Base-by-base conservation (phyloP, 2,329 filamentous ascomycete species). In the Pyrenophora graminea region DNA sequence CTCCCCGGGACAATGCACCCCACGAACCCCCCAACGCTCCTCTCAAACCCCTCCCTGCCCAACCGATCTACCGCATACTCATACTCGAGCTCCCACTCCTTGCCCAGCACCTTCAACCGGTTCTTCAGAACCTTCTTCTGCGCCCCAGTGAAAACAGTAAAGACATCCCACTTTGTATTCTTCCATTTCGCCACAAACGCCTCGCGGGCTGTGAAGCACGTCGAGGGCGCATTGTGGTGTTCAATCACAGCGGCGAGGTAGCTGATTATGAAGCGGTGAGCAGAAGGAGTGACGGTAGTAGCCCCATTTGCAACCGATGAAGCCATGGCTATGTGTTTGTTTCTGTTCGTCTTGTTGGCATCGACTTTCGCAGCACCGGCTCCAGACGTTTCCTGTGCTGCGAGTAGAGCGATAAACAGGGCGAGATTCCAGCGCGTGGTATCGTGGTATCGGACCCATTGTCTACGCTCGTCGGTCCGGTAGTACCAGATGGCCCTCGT, bases 401-500 rank as follows among this genome's bases (percentile, higher is more conserved):
- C 39, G 13, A 68, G 48, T 2, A 66, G 43, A 2, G 61, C 60
- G 21, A 55, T 17, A 39, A 57, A 65, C 21, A 68, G 42, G 1
- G 56, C 48, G 9, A 61, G 40, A 34, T 68, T 68, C 60, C 60
- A 67, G 34, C 64, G 56, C 7, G 51, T 38, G 1, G n/a, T 23
- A 25, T 68, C 60, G 31, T 64, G 63, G 27, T 57, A 63, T 10
- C 66, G 58, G 30, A 62, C 54, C 39, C 66, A 64, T 30, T 66
- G 64, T n/a, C 56, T 56, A 5, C 33, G 8, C 15, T 52, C 39
- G 17, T 53, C 45, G 4, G 66, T 46, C 17, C 63, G 54, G 39
- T 62, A 65, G 56, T 58, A 67, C 55, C 60, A 68, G 17, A 64
- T 61, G 4, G 59, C 57, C 6, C 61, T 56, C 0, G 58, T 64